Percentiles rank a stretch among this genome's conserved stretches.
Conservation (phyloP, 2,329 filamentous ascomycete genomes). For the Talaromyces marneffei region DNA sequence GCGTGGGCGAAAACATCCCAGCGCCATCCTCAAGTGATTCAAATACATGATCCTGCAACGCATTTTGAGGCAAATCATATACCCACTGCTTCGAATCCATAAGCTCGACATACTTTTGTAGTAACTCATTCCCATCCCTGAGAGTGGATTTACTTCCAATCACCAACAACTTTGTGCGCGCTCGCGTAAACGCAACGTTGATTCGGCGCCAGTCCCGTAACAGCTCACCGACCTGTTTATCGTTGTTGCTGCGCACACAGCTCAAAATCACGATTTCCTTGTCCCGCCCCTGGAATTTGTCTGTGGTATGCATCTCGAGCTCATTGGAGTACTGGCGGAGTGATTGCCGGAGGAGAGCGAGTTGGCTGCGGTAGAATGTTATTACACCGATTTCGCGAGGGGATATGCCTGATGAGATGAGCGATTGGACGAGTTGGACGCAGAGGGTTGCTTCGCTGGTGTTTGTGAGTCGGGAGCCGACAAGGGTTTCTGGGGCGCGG, state of each 20-base stretch:
- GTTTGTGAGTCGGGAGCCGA: constrained; percentile 84
- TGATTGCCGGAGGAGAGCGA: constrained; percentile 71
- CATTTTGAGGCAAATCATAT: constrained; percentile 61
- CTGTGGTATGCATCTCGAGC: constrained; percentile 93
- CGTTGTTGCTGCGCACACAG: constrained; percentile 81
- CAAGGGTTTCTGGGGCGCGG: constrained; percentile 55
- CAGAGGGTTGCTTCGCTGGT: constrained; percentile 72
- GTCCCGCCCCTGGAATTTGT: constrained; percentile 93
- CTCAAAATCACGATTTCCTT: constrained; percentile 87
- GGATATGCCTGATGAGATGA: constrained; percentile 70
- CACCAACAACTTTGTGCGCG: constrained; percentile 85
- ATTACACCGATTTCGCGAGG: constrained; percentile 82
- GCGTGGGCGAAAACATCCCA: constrained; percentile 14
- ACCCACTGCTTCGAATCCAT: constrained; percentile 78
- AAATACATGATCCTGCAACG: constrained; percentile 63
- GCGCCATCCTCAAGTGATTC: constrained; percentile 36
- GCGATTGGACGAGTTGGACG: constrained; percentile 70
- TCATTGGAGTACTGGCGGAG: constrained; percentile 55
- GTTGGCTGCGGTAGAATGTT: constrained; percentile 91
- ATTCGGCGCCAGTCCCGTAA: constrained; percentile 87
- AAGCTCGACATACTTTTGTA: constrained; percentile 67
- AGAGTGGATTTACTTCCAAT: constrained; percentile 77
- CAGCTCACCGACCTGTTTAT: constrained; percentile 77
- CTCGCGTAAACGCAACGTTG: constrained; percentile 91
- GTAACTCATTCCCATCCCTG: constrained; percentile 61